Conservation (phyloP, 2,329 filamentous ascomycete genomes). For the Colletotrichum graminicola region DNA sequence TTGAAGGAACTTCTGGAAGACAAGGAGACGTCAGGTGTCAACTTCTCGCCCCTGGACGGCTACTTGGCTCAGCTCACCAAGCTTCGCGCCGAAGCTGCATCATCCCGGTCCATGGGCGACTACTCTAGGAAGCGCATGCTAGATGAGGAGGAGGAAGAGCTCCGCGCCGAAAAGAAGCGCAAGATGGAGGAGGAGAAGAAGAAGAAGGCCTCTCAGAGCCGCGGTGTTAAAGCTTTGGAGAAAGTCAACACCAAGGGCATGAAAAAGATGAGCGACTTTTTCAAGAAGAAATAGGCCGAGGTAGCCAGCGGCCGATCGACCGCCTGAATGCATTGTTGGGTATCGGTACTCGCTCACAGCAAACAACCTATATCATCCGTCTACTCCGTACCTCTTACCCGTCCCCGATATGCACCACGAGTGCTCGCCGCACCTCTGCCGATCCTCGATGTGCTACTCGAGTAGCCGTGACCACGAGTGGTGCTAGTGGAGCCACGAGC, state of each 20-base stretch:
- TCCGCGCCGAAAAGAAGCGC: constrained; percentile 81
- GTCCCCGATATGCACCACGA: constrained; percentile 41
- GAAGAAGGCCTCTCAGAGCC: constrained; percentile 79
- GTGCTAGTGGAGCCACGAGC: constrained; percentile 29
- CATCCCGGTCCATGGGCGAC: constrained; percentile 75
- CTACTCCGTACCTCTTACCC: constrained; percentile 36
- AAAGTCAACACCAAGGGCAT: constrained; percentile 94
- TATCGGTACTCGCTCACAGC: constrained; percentile 39
- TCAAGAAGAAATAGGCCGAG: constrained; percentile 73
- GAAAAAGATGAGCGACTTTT: constrained; percentile 98
- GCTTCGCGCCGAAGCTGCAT: constrained; percentile 77
- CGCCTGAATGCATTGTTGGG: constrained; percentile 32
- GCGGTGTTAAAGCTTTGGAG: constrained; percentile 82
- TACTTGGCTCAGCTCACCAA: constrained; percentile 76
- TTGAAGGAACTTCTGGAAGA: constrained; percentile 58
- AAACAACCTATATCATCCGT: constrained; percentile 30
- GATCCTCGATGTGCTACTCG: constrained; percentile 41
- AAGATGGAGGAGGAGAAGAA: constrained; percentile 91
- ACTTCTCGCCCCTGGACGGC: constrained; percentile 78
- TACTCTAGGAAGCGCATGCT: constrained; percentile 76
- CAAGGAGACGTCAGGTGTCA: constrained; percentile 54
- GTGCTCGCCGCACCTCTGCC: constrained; percentile 40
- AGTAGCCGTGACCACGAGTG: constrained; percentile 39
- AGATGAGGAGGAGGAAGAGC: constrained; percentile 76
- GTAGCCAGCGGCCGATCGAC: constrained; percentile 27